These are phyloP conservation scores for Fagus sylvatica DNA, from an alignment of 306 rosid genomes.

Conservation along the genomic window DNA sequence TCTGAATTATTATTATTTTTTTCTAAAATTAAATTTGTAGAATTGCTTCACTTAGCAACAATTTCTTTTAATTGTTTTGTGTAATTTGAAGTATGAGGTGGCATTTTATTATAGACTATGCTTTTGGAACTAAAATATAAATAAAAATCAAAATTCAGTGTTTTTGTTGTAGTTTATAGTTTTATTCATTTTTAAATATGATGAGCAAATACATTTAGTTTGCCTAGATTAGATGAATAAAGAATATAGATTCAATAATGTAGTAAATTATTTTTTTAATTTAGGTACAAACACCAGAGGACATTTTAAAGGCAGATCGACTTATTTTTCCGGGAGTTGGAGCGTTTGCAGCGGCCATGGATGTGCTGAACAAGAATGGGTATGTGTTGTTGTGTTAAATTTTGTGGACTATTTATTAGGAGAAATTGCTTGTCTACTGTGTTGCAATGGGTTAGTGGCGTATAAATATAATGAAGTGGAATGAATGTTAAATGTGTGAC, in stretches of 20 bases:
- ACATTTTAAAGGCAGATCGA: slow-evolving; percentile 73
- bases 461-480: too few species aligned
- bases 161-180: neutral
- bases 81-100: too few species aligned
- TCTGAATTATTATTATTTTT: neutral
- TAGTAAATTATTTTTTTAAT: neutral
- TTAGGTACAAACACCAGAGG: slow-evolving; percentile 84
- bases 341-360: slow-evolving; percentile 93
- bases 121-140: too few species aligned
- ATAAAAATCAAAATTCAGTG: too few species aligned
- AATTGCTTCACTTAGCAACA: too few species aligned
- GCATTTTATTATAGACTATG: too few species aligned
- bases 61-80: too few species aligned
- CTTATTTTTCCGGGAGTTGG: slow-evolving; percentile 94
- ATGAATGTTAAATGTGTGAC: neutral
- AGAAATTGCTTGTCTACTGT: slow-evolving; percentile 13
- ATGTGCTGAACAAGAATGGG: slow-evolving; percentile 80
- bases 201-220: neutral
- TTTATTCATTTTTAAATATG: neutral
- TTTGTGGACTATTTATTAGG: neutral
- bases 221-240: neutral
- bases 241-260: too few species aligned
- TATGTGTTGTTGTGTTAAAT: slow-evolving; percentile 14
- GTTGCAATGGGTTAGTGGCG: too few species aligned
- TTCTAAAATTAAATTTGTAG: neutral